Base-by-base conservation (phyloP, 73 alveolate species). In the Paramecium sexaurelia region DNA sequence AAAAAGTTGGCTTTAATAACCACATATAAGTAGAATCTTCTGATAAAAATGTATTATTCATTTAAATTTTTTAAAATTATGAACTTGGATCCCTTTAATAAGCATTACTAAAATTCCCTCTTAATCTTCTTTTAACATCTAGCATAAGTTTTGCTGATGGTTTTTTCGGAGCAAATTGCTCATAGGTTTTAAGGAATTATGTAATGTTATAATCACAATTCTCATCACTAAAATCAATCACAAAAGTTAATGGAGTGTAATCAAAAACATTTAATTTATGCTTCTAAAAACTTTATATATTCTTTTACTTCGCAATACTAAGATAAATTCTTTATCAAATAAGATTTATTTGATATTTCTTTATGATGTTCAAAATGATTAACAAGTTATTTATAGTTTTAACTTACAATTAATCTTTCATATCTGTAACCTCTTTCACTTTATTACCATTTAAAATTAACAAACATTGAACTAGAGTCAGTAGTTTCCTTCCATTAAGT, bases 311-410 rank as follows among this genome's bases (percentile, higher is more conserved):
- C 90, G 29, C 94, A 90, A 51, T 90, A 75, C n/a, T 17, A 22
- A 15, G 94, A 88, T 36, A 98, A 92, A 88, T 97, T 97, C 61
- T 93, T 92, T 85, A 97, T 96, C 91, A 98, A 83, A 90, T 94
- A 78, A 11, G 96, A 95, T 85, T 98, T 98, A 92, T 98, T 96
- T 43, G 98, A 82, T 13, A 98, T 85, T 37, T 94, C 83, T 9
- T 83, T 82, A 86, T 98, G 99, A 94, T 94, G 96, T 91, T 98
- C 99, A 85, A 95, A 98, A 92, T 98, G 99, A 92, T 98, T 98
- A 20, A 98, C 99, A 10, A 96, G 73, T 43, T 78, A 43, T 78
- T 78, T 78, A 26, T 78, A 78, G 22, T 39, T 39, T 78, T 78
- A 78, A 41, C 75, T 41, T 3, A 40, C 43, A 8, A 78, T 78